A percentile compares a stretch with the other conserved stretches of the same genome.
These are phyloP conservation scores for Chrysoporthe puriensis DNA, from an alignment of 2,329 filamentous ascomycete genomes.

Conservation along the genomic window DNA sequence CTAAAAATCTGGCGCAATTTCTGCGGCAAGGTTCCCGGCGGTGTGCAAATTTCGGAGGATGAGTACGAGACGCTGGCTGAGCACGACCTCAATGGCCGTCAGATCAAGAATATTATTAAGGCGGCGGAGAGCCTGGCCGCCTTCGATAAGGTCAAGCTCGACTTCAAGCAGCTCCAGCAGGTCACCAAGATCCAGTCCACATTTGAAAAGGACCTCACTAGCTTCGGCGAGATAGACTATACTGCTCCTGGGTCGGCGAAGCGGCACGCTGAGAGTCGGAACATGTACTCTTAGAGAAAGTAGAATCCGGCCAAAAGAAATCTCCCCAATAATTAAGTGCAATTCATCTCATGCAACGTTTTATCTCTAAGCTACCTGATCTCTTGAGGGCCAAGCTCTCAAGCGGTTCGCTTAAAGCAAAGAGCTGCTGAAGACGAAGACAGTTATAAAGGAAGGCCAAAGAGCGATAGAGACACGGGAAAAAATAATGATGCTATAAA, in stretches of 20 bases:
- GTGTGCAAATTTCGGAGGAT: slow-evolving; percentile 33
- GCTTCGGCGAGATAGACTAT: slow-evolving; percentile 30
- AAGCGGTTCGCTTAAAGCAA: background rate
- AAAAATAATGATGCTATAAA: background rate
- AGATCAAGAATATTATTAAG: slow-evolving; percentile 37
- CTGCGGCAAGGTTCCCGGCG: slow-evolving; percentile 29
- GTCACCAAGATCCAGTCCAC: slow-evolving; percentile 38
- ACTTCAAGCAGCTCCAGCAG: slow-evolving; percentile 35
- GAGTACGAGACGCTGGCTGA: slow-evolving; percentile 31
- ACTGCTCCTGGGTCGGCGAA: slow-evolving; percentile 27
- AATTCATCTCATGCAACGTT: background rate
- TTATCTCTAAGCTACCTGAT: background rate
- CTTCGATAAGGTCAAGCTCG: slow-evolving; percentile 36
- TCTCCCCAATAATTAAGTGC: background rate
- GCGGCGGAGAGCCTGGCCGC: slow-evolving; percentile 39
- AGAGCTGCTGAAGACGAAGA: background rate
- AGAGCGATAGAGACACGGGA: no score
- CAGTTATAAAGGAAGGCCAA: background rate
- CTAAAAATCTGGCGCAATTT: slow-evolving; percentile 32
- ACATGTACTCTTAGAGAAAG: slow-evolving; percentile 22
- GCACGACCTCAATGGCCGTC: slow-evolving; percentile 34
- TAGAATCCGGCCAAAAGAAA: background rate
- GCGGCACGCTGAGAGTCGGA: slow-evolving; percentile 23
- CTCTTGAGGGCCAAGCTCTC: background rate
- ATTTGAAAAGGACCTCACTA: slow-evolving; percentile 37